Base-by-base conservation (phyloP, 352 stramenopile species). In the Elongisporangium prolatum region DNA sequence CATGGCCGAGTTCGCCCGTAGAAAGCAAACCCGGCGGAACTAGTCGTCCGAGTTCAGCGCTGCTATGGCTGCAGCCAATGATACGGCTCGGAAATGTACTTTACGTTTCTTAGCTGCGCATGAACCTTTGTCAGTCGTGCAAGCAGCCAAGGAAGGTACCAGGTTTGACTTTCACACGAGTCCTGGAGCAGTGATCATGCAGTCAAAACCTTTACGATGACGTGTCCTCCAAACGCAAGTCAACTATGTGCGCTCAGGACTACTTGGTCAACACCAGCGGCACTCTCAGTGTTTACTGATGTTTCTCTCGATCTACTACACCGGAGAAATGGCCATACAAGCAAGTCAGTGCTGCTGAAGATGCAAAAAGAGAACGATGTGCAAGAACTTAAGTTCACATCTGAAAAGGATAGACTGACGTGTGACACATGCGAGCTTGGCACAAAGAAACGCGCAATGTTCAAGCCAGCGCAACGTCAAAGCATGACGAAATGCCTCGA, bases 371-470 rank as follows among this genome's bases (percentile, higher is more conserved):
- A 28, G 40, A 34, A 28, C 38, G 18, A 9, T 38, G n/a, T 22
- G 34, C 7, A 40, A 22, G 8, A 22, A 28, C n/a, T 16, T 38
- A 28, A 44, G 21, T 18, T 38, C 9, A 40, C 50, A 22, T 6
- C 2, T 22, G 25, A 22, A 17, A 40, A 55, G 50, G 17, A 47
- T 14, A 40, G 10, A 38, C 20, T 38, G 25, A 4, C 25, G 25
- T 57, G 38, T 48, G 49, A 56, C 24, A 50, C 51, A 17, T 63
- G 57, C 18, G 50, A 63, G 11, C 7, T 53, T 2, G 51, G 50
- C 14, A 57, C 21, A 14, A 57, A 63, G 57, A 50, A 40, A 16
- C 40, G 22, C n/a, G 49, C 50, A 8, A 53, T 52, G 9, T 63
- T 22, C 48, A 22, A 47, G 38, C 50, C 25, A 25, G 21, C 28